Conservation (phyloP, 495 filamentous ascomycete genomes). For the Usnea hakonensis region DNA sequence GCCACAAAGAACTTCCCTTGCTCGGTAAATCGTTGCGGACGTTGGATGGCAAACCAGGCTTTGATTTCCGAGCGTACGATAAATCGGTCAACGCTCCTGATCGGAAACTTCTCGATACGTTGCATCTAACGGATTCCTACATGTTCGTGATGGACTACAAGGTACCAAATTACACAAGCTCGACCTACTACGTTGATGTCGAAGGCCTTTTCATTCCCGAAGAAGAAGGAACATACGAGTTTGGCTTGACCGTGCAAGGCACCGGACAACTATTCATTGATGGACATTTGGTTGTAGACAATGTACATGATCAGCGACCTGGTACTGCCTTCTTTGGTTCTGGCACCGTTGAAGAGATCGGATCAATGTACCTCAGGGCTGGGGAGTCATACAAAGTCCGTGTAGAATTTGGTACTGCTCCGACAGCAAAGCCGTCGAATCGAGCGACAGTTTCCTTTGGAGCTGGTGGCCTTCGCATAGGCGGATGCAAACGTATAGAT, state of each 20-base stretch:
- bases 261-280: slow-evolving; percentile 64
- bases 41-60: slow-evolving; percentile 26
- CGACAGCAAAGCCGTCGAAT: slow-evolving; percentile 51
- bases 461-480: slow-evolving; percentile 71
- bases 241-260: slow-evolving; percentile 70
- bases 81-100: slow-evolving; percentile 40
- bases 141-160: slow-evolving; percentile 58
- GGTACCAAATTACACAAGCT: slow-evolving; percentile 46
- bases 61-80: slow-evolving; percentile 53
- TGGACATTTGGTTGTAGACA: slow-evolving; percentile 63
- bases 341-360: slow-evolving; percentile 54
- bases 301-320: slow-evolving; percentile 51
- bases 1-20: slow-evolving; percentile 53
- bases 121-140: slow-evolving; percentile 46
- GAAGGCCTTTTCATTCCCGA: slow-evolving; percentile 53
- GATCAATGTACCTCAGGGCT: slow-evolving; percentile 47
- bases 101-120: slow-evolving; percentile 46
- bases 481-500: slow-evolving; percentile 60
- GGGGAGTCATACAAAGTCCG: slow-evolving; percentile 53
- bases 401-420: slow-evolving; percentile 57
- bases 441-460: slow-evolving; percentile 47
- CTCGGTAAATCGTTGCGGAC: slow-evolving; percentile 44
- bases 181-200: slow-evolving; percentile 54
- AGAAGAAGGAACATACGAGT: slow-evolving; percentile 59
- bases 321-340: slow-evolving; percentile 56